phyloP scores from a whole-genome alignment of 139 green algal genomes.

The Mesostigma viride region DNA sequence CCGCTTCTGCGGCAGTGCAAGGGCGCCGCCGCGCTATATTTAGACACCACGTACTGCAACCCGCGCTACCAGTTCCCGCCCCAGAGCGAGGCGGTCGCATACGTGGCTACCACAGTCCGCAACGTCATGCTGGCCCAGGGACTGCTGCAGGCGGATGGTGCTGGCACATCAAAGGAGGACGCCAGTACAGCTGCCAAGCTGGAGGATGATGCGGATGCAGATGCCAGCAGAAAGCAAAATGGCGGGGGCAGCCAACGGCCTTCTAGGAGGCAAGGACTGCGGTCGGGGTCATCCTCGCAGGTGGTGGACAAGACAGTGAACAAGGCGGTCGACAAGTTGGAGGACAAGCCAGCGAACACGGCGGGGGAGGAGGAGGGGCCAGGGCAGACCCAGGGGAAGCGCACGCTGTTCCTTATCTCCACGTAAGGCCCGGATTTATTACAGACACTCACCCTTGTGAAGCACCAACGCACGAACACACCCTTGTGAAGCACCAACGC shows the following conservation, averaged over 20 bases:
- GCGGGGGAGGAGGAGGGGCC: constrained; percentile 8
- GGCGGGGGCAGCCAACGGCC: not conserved
- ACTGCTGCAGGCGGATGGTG: too few species aligned
- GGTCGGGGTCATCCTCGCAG: not conserved
- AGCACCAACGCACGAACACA: too few species aligned
- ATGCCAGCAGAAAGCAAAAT: too few species aligned
- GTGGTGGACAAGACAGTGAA: not conserved
- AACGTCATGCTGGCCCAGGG: constrained; percentile 11
- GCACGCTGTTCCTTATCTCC: constrained; percentile 25
- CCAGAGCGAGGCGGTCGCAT: constrained; percentile 26
- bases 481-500: too few species aligned
- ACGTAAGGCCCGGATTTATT: too few species aligned
- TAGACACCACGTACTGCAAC: constrained; percentile 36
- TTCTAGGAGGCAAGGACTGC: not conserved
- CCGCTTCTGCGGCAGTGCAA: too few species aligned
- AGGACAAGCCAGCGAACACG: too few species aligned
- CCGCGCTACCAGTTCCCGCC: constrained; percentile 25
- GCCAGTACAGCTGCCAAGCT: not conserved
- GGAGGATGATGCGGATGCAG: too few species aligned
- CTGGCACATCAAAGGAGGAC: not conserved
- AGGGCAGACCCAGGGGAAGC: not conserved
- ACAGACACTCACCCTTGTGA: too few species aligned
- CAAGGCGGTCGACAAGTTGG: too few species aligned
- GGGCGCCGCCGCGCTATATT: too few species aligned
- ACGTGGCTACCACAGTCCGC: constrained; percentile 15